These are phyloP conservation scores for Penicillium sp. DNA, from an alignment of 2,329 filamentous ascomycete genomes.

Conservation along the genomic window DNA sequence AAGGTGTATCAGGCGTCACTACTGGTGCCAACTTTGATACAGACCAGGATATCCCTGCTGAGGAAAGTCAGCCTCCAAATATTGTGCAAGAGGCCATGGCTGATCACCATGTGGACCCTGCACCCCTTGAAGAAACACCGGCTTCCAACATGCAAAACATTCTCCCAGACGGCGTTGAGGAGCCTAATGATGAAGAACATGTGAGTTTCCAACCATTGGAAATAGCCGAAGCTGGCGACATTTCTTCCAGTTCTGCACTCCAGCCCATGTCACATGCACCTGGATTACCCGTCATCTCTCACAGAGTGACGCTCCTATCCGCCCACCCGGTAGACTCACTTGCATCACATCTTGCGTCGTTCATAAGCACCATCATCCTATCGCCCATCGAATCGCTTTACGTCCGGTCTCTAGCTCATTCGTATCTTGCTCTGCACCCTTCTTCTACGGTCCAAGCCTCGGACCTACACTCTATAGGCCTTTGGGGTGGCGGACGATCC, in stretches of 20 bases:
- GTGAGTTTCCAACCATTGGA: slow-evolving; percentile 12
- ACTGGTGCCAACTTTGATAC: slow-evolving; percentile 16
- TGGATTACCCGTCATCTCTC: slow-evolving; percentile 23
- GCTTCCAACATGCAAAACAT: slow-evolving; percentile 21
- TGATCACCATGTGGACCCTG: slow-evolving; percentile 5
- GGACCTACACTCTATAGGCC: slow-evolving; percentile 33
- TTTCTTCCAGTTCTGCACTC: slow-evolving; percentile 12
- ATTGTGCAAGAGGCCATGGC: slow-evolving; percentile 6
- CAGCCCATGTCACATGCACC: slow-evolving; percentile 15
- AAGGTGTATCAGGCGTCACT: slow-evolving; percentile 25
- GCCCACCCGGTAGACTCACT: slow-evolving; percentile 44
- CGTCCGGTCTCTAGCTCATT: slow-evolving; percentile 40
- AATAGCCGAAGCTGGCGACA: slow-evolving; percentile 6
- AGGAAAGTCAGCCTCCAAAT: slow-evolving; percentile 7
- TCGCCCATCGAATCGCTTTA: slow-evolving; percentile 43
- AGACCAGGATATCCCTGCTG: slow-evolving; percentile 9
- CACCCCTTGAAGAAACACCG: slow-evolving; percentile 10
- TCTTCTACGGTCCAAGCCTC: slow-evolving; percentile 22
- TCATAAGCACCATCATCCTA: slow-evolving; percentile 40
- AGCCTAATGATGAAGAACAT: slow-evolving; percentile 25
- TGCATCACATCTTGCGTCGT: slow-evolving; percentile 41
- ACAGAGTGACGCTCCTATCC: slow-evolving; percentile 46
- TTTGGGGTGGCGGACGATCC: slow-evolving; percentile 38
- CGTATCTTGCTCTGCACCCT: slow-evolving; percentile 34
- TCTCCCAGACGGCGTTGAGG: slow-evolving; percentile 34